phyloP scores from a whole-genome alignment of 2,329 filamentous ascomycete species.

The Westerdykella ornata region DNA sequence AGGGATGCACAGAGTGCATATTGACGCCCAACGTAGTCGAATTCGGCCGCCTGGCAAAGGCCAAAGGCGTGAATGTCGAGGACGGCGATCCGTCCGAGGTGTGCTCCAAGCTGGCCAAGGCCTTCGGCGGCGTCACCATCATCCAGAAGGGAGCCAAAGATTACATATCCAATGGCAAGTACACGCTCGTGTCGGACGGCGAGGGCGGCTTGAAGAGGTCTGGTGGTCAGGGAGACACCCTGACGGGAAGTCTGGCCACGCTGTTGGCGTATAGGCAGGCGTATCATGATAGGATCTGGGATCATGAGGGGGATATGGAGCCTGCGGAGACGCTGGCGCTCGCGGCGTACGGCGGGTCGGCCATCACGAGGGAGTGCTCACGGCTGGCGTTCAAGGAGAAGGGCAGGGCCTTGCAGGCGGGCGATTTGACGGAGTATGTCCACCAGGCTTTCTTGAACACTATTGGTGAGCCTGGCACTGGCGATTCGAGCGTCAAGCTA shows the following conservation, averaged over 20 bases:
- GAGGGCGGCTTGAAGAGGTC: slow-evolving; percentile 81
- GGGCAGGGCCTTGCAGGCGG: slow-evolving; percentile 83
- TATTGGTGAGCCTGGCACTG: slow-evolving; percentile 57
- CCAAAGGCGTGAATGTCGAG: slow-evolving; percentile 59
- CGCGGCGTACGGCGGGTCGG: slow-evolving; percentile 78
- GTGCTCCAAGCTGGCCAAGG: slow-evolving; percentile 62
- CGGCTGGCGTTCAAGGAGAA: slow-evolving; percentile 77
- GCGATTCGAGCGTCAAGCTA: background rate
- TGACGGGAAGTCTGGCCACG: slow-evolving; percentile 84
- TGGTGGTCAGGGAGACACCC: slow-evolving; percentile 89
- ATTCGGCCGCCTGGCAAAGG: slow-evolving; percentile 74
- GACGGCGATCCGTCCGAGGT: slow-evolving; percentile 51
- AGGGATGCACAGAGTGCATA: slow-evolving; percentile 75
- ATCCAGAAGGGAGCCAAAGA: slow-evolving; percentile 83
- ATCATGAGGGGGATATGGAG: slow-evolving; percentile 49
- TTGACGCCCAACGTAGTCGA: slow-evolving; percentile 94
- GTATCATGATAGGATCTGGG: slow-evolving; percentile 80
- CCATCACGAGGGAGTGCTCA: slow-evolving; percentile 85
- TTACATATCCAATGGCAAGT: slow-evolving; percentile 71
- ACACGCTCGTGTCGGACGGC: slow-evolving; percentile 69
- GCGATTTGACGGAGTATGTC: slow-evolving; percentile 86
- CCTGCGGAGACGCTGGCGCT: slow-evolving; percentile 59
- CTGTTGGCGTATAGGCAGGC: slow-evolving; percentile 82
- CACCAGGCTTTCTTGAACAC: slow-evolving; percentile 72
- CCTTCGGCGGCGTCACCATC: slow-evolving; percentile 80